Percentiles rank a stretch among this genome's conserved stretches.
Evolutionary conservation across 129 eudicot species (phyloP).

Genomic region (Flaveria robusta): DNA sequence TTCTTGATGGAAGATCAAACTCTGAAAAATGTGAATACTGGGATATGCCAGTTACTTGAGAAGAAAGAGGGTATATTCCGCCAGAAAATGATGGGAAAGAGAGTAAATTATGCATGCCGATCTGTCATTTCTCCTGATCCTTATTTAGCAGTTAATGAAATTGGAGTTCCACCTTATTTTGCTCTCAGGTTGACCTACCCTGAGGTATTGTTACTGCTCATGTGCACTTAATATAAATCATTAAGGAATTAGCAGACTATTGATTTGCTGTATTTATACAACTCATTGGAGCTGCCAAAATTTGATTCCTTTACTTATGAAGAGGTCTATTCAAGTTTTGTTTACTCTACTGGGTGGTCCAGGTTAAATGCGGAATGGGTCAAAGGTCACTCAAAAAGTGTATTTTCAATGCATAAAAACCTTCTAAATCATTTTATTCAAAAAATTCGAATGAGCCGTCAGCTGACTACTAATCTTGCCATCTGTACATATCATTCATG

Average conservation of each 20-base stretch:
- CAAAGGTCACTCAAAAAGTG: not conserved
- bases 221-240: not conserved
- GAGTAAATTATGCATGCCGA: constrained; percentile 92
- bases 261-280: not conserved
- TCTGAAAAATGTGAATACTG: constrained; percentile 54
- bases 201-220: constrained; percentile 54
- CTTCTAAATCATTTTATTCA: not conserved
- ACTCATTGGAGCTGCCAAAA: not conserved
- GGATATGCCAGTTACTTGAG: constrained; percentile 90
- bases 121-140: constrained; percentile 99
- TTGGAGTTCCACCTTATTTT: constrained; percentile 94
- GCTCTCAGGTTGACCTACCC: constrained; percentile 93
- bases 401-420: not conserved
- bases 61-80: constrained; percentile 98
- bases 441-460: not conserved
- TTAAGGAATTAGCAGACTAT: not conserved
- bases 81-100: constrained; percentile 98
- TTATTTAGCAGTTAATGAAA: constrained; percentile 91
- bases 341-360: not conserved
- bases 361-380: not conserved
- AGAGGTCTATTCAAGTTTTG: not conserved
- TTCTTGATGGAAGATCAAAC: constrained; percentile 48
- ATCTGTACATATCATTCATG: not conserved
- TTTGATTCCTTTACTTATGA: not conserved
- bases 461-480: not conserved